These are phyloP conservation scores for Lenwebbia sp. DNA, from an alignment of 345 rosid genomes.

Conservation along the genomic window DNA sequence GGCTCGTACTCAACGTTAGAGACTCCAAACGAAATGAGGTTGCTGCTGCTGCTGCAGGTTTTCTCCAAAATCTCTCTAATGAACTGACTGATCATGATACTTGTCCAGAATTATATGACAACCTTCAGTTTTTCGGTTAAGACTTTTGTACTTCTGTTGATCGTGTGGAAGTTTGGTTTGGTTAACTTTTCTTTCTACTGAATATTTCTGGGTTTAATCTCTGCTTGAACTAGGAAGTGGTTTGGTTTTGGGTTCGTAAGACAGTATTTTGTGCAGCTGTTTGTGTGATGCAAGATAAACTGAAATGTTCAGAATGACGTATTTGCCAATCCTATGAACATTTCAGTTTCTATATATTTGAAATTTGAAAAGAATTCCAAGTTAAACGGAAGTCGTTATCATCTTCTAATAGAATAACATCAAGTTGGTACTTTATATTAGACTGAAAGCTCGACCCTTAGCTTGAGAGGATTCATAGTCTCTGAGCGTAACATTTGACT, in stretches of 20 bases:
- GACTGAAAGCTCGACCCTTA: background rate
- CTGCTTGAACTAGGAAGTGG: background rate
- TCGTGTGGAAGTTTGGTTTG: background rate
- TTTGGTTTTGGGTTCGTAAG: slow-evolving; percentile 1
- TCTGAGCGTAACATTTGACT: background rate
- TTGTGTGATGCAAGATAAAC: no score
- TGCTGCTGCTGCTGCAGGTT: background rate
- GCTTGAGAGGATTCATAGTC: background rate
- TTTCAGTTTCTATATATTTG: background rate
- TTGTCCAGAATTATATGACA: background rate
- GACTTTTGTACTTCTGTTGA: background rate
- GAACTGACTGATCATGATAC: background rate
- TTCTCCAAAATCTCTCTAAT: background rate
- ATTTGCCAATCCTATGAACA: background rate
- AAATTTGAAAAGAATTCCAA: background rate
- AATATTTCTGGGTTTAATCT: background rate
- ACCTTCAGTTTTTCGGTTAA: background rate
- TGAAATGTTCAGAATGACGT: background rate
- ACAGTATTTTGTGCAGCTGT: background rate
- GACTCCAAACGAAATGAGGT: background rate
- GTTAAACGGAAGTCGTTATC: background rate
- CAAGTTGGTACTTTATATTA: background rate
- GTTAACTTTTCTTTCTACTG: background rate
- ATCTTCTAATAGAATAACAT: background rate
- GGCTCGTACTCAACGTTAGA: background rate